Conservation (phyloP, 2,329 filamentous ascomycete genomes). For the Exophiala viscosa region DNA sequence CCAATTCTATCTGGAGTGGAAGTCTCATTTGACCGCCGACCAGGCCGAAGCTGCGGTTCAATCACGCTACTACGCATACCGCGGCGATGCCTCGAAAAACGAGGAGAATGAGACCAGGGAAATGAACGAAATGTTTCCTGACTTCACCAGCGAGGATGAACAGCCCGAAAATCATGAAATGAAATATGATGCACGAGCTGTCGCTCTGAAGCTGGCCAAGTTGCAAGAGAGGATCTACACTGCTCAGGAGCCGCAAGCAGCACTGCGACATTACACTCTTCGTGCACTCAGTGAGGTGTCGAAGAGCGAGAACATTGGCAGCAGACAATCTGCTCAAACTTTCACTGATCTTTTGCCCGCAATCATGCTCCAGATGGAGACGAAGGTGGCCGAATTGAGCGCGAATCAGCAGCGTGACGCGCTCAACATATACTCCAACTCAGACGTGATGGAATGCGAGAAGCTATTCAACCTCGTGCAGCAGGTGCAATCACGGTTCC, state of each 20-base stretch:
- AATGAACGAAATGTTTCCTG: constrained; percentile 77
- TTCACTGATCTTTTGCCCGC: constrained; percentile 56
- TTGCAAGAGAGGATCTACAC: constrained; percentile 52
- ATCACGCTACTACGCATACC: constrained; percentile 77
- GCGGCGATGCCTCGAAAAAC: constrained; percentile 70
- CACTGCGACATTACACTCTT: constrained; percentile 34
- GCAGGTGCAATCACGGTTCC: constrained; percentile 68
- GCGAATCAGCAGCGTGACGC: constrained; percentile 36
- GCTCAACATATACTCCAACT: constrained; percentile 88
- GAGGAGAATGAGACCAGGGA: constrained; percentile 71
- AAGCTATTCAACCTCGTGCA: constrained; percentile 67
- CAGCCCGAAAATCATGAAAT: constrained; percentile 27
- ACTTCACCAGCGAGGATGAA: constrained; percentile 54
- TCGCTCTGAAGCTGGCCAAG: constrained; percentile 60
- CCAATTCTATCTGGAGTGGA: constrained; percentile 76
- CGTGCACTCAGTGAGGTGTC: constrained; percentile 30
- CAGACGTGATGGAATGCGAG: constrained; percentile 71
- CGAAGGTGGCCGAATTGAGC: constrained; percentile 53
- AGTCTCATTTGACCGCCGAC: constrained; percentile 68
- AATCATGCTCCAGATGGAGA: constrained; percentile 62
- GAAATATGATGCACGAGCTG: constrained; percentile 47
- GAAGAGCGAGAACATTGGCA: constrained; percentile 30
- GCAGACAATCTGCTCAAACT: not conserved
- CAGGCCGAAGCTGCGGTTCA: constrained; percentile 70
- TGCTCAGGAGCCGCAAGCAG: constrained; percentile 30